Percentiles rank a stretch among this genome's conserved stretches.
phyloP scores from a whole-genome alignment of 495 filamentous ascomycete species.

The Aspergillus leporis region DNA sequence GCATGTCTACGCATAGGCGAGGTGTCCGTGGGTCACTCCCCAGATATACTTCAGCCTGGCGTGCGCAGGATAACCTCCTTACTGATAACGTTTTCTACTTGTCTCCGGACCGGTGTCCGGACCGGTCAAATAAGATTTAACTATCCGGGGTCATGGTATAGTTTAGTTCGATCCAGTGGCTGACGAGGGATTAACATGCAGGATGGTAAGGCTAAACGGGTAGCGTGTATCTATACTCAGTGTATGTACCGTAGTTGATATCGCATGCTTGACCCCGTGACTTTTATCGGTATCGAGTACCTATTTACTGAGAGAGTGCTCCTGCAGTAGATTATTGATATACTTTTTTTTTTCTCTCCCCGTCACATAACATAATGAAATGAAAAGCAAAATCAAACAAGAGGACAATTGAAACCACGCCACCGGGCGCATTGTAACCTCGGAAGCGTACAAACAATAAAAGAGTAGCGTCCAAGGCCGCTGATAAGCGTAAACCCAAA shows the following conservation, averaged over 20 bases:
- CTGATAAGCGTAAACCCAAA: slow-evolving; percentile 3
- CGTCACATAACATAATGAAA: too few relatives aligned
- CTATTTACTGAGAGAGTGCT: too few relatives aligned
- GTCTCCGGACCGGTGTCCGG: slow-evolving; percentile 5
- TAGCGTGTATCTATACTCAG: too few relatives aligned
- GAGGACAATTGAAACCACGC: neutral
- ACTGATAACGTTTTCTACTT: neutral
- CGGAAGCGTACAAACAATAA: too few relatives aligned
- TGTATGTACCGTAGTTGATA: neutral
- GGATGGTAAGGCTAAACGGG: slow-evolving; percentile 1
- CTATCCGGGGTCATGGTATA: neutral
- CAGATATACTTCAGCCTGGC: neutral
- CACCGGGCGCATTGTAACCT: neutral
- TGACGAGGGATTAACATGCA: neutral
- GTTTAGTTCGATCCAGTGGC: neutral
- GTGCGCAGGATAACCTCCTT: neutral
- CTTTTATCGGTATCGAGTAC: too few relatives aligned
- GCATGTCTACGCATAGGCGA: neutral
- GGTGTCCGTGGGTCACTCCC: neutral
- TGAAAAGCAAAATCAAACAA: too few relatives aligned
- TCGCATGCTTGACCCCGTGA: too few relatives aligned
- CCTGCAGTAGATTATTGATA: too few relatives aligned
- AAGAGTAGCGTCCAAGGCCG: too few relatives aligned
- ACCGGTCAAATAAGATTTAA: slow-evolving; percentile 4
- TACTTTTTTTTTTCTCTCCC: too few relatives aligned